A percentile compares a stretch with the other conserved stretches of the same genome.
Conservation (phyloP, 768 basidiomycete species). For the Lactifluus echinatus region DNA sequence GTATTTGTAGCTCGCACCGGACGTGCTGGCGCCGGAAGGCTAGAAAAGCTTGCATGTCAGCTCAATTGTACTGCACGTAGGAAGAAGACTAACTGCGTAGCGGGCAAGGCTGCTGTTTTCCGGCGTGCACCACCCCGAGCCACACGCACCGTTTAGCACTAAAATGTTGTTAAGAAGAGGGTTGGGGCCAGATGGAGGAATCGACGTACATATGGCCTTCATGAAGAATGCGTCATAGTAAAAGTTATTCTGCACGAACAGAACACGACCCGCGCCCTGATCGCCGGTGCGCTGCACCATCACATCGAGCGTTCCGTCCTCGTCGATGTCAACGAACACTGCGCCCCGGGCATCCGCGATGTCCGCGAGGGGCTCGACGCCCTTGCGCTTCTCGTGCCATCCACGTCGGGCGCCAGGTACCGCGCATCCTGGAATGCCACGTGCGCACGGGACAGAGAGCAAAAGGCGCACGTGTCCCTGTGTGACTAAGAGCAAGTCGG, state of each 20-base stretch:
- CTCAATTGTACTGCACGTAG: too few species aligned
- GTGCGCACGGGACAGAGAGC: slow-evolving; percentile 53
- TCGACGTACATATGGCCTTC: slow-evolving; percentile 75
- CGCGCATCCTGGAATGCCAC: slow-evolving; percentile 42
- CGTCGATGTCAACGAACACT: slow-evolving; percentile 86
- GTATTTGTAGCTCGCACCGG: slow-evolving; percentile 94
- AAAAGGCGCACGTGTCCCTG: slow-evolving; percentile 52
- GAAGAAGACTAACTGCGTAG: slow-evolving; percentile 55
- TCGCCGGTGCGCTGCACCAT: slow-evolving; percentile 77
- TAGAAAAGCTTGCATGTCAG: slow-evolving; percentile 27
- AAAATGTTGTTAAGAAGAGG: neutral
- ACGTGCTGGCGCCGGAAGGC: slow-evolving; percentile 92
- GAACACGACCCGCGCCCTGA: slow-evolving; percentile 50
- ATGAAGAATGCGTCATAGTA: slow-evolving; percentile 99
- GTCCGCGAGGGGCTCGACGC: slow-evolving; percentile 50
- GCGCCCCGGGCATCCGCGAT: slow-evolving; percentile 74
- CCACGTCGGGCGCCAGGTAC: slow-evolving; percentile 50
- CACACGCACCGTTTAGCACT: slow-evolving; percentile 93
- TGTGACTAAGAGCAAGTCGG: slow-evolving; percentile 65
- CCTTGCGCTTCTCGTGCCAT: slow-evolving; percentile 48
- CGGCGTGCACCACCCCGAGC: slow-evolving; percentile 66
- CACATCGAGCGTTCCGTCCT: slow-evolving; percentile 94
- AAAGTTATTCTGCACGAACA: slow-evolving; percentile 94
- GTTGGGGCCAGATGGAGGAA: slow-evolving; percentile 1
- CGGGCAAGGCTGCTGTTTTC: slow-evolving; percentile 43